Evolutionary conservation across 495 filamentous ascomycete genomes (phyloP), one percentile per base, ranked within the genome.

Genomic region (Podospora fimiseda): DNA sequence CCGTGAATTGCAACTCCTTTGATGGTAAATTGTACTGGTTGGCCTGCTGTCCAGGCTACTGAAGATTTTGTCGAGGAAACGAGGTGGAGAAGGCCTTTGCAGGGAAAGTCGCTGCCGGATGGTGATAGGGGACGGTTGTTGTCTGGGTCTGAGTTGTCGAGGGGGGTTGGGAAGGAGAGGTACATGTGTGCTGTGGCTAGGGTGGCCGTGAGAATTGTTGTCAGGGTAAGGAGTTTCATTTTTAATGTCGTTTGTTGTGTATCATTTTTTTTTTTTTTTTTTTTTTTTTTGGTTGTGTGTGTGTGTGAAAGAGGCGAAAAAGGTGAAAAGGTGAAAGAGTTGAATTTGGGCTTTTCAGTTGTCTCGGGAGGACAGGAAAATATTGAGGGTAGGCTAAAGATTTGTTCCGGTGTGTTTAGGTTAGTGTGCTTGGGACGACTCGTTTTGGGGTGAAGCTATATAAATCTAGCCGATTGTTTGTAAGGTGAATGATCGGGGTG

Each of bases 21-120:
- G 46, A 87, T 59, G 11, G 72, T 74, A 62, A 86, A 74, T 55
- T 74, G 72, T 64, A 83, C 78, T 9, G 63, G 56, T n/a, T 62
- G 60, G 40, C 83, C 85, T 0, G 82, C 77, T 1, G 62, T 59
- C 60, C 76, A 85, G 3, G 72, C 77, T 6, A 62, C 72, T 1
- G 77, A 73, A 1, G 81, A 45, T 2, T 52, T 49, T 20, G 66
- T 76, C 8, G 71, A 62, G 4, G 71, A 53, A 6, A 67, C 73
- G 42, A 76, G 67, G 38, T 68, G 69, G 30, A 78, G 74, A 53
- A 82, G 77, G 19, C 78, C 79, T 65, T 84, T 84, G 76, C 84
- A 86, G 5, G 83, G 80, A 58, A 72, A 86, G 60, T 80, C 64
- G n/a, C 63, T 64, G 15, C 75, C 75, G 41, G 52, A 57, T 1